These are phyloP conservation scores for Allium sativum DNA, from an alignment of 106 monocot genomes.

Conservation along the genomic window DNA sequence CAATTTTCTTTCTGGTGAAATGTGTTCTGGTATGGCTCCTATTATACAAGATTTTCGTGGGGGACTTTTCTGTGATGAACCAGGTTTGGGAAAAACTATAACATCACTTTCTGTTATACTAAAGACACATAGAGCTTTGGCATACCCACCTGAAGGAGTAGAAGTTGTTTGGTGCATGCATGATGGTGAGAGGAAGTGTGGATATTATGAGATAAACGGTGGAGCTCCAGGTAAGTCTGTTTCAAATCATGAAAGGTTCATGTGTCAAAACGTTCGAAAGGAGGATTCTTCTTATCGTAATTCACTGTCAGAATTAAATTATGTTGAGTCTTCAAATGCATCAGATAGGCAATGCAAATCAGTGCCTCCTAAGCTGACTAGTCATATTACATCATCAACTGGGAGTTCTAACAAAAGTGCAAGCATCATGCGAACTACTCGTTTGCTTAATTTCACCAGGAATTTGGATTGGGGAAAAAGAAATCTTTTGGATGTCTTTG, in stretches of 20 bases:
- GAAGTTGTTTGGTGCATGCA: slow-evolving; percentile 74
- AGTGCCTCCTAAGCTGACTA: slow-evolving; percentile 4
- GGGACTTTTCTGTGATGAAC: slow-evolving; percentile 98
- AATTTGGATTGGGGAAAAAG: slow-evolving; percentile 25
- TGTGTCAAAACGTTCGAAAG: slow-evolving; percentile 19
- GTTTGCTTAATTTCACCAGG: slow-evolving; percentile 25
- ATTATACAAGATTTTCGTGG: slow-evolving; percentile 66
- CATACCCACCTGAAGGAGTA: slow-evolving; percentile 67
- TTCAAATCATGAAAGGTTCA: slow-evolving; percentile 45
- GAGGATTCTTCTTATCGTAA: slow-evolving; percentile 13
- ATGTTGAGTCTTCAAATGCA: slow-evolving; percentile 6
- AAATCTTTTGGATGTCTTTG: slow-evolving; percentile 48
- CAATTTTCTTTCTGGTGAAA: slow-evolving; percentile 66
- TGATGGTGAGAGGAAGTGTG: slow-evolving; percentile 41
- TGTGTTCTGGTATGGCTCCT: slow-evolving; percentile 45
- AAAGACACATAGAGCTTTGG: slow-evolving; percentile 76
- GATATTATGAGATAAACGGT: slow-evolving; percentile 72
- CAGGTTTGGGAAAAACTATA: slow-evolving; percentile 90
- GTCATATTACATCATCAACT: too few relatives aligned
- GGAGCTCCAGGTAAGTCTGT: slow-evolving; percentile 16
- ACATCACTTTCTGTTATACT: slow-evolving; percentile 89
- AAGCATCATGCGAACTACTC: slow-evolving; percentile 11
- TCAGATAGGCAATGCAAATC: slow-evolving; percentile 14
- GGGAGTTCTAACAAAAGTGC: not conserved
- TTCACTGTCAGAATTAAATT: slow-evolving; percentile 6